Evolutionary conservation across 352 stramenopile species (phyloP).

Genomic region (Globisporangium cederbergense): DNA sequence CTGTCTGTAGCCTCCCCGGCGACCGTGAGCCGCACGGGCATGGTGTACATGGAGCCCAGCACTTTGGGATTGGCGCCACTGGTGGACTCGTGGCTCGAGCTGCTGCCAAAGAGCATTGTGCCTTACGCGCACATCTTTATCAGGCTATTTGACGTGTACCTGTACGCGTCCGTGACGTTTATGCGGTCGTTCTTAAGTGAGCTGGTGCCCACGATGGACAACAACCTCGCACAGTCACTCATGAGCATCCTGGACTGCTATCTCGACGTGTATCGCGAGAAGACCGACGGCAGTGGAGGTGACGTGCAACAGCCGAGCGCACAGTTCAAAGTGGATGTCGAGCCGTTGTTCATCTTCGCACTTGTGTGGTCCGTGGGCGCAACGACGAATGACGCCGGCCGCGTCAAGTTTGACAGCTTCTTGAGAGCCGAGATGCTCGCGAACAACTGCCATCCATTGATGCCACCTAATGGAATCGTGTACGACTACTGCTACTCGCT

Average conservation of each 20-base stretch:
- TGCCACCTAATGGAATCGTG: conserved; percentile 67
- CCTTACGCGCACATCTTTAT: conserved; percentile 47
- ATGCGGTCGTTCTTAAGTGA: conserved; percentile 87
- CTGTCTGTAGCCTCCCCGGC: conserved; percentile 91
- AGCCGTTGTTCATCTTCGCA: conserved; percentile 91
- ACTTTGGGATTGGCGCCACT: conserved; percentile 87
- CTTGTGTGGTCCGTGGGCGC: conserved; percentile 91
- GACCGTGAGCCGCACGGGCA: conserved; percentile 93
- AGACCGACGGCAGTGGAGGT: conserved; percentile 32
- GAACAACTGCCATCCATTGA: conserved; percentile 47
- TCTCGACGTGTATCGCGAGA: conserved; percentile 64
- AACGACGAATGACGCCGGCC: conserved; percentile 86
- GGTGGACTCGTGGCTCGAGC: conserved; percentile 88
- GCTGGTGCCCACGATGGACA: conserved; percentile 91
- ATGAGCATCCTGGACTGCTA: conserved; percentile 93
- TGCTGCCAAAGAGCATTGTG: conserved; percentile 41
- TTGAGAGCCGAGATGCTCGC: conserved; percentile 81
- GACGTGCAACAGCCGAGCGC: conserved; percentile 40
- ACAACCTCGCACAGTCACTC: conserved; percentile 89
- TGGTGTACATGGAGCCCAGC: conserved; percentile 96
- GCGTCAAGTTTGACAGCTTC: conserved; percentile 88
- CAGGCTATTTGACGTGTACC: conserved; percentile 88
- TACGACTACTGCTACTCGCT: conserved; percentile 92
- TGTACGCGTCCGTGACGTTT: conserved; percentile 85
- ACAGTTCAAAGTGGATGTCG: conserved; percentile 78